Evolutionary conservation across 179 eudicot genomes (phyloP), one percentile per base, ranked within the genome.

Genomic region (Pouteria campechiana): DNA sequence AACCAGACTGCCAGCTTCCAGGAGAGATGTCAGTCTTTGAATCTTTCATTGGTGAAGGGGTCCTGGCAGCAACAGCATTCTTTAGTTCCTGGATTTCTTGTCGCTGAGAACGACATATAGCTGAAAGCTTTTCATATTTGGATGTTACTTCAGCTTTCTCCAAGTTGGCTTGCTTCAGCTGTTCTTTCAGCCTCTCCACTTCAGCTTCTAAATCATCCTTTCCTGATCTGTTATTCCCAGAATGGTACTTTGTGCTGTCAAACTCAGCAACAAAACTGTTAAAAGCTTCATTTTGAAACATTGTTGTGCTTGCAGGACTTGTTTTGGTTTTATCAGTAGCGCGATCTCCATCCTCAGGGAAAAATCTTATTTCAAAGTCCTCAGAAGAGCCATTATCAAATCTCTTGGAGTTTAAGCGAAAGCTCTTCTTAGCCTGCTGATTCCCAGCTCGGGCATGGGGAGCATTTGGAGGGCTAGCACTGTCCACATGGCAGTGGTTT

Each of bases 51-150:
- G 84, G 94, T 24, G 83, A 67, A 22, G 75, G 76, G 49, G 73
- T 67, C 59, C 55, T 63, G 18, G 89, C 61, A 38, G 78, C 78
- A 55, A 92, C 57, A 53, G 78, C 60, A 58, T 77, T 83, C 70
- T 87, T 92, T 42, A 92, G 79, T 55, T 92, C 99, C 57, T 78
- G 92, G 52, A 92, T 64, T 73, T 92, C 96, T 38, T 87, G 96
- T 17, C 94, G 67, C 73, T 92, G 99, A 50, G 94, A 75, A 24
- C 89, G 70, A 50, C 94, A 88, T 36, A 92, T 92, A 31, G 88
- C 79, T 20, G 93, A 48, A 55, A 87, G 86, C 42, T 92, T 92
- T 61, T 92, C 99, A 57, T 75, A 92, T 54, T 87, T 92, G 23
- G 94, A 64, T 46, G 66, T 74, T 36, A 88, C 49, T 65, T 88